A percentile compares a stretch with the other conserved stretches of the same genome.
These are phyloP conservation scores for Phytophthora tentaculata DNA, from an alignment of 352 stramenopile genomes.

Conservation along the genomic window DNA sequence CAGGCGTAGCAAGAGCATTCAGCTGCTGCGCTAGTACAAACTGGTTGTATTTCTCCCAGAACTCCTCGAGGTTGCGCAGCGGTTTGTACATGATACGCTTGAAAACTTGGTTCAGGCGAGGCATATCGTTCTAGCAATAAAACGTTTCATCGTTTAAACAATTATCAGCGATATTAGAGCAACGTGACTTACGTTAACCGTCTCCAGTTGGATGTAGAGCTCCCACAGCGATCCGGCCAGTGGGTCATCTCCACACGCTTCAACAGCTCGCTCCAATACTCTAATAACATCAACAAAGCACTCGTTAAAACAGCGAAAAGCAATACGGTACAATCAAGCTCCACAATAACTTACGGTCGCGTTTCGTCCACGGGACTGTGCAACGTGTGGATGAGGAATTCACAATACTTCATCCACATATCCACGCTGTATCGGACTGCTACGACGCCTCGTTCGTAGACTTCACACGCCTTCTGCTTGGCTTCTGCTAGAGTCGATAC, in stretches of 20 bases:
- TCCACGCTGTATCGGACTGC: conserved; percentile 75
- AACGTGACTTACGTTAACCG: conserved; percentile 61
- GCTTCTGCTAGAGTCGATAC: conserved; percentile 53
- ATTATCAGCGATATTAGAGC: background rate
- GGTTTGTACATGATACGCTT: conserved; percentile 79
- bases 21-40: conserved; percentile 82
- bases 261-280: conserved; percentile 59
- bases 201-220: conserved; percentile 81
- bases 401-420: conserved; percentile 88
- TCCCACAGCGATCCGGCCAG: conserved; percentile 79
- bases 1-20: conserved; percentile 57
- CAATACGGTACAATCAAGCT: background rate
- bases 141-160: background rate
- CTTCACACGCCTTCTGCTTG: conserved; percentile 48
- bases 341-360: conserved; percentile 46
- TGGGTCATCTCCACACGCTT: conserved; percentile 66
- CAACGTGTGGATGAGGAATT: conserved; percentile 73
- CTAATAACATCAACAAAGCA: conserved; percentile 30
- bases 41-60: conserved; percentile 89
- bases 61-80: conserved; percentile 80
- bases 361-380: conserved; percentile 69
- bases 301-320: background rate
- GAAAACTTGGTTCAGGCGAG: conserved; percentile 80
- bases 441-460: conserved; percentile 76
- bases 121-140: conserved; percentile 75